phyloP scores from a whole-genome alignment of 2,329 filamentous ascomycete species.

The Alternaria triticimaculans region DNA sequence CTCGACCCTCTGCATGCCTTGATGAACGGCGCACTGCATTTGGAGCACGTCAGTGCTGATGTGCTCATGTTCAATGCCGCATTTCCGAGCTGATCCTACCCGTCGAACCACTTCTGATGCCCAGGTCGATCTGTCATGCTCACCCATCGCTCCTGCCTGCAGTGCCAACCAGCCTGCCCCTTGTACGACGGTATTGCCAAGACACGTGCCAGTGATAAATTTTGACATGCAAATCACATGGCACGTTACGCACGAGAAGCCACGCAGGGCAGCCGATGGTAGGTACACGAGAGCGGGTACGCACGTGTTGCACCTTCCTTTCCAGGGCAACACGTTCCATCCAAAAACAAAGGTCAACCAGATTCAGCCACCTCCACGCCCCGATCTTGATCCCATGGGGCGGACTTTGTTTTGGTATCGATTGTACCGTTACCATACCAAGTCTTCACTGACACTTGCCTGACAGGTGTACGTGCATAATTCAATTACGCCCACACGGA shows the following conservation, averaged over 20 bases:
- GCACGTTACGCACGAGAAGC: not conserved
- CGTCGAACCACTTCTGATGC: not conserved
- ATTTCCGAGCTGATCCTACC: not conserved
- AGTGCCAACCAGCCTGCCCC: not conserved
- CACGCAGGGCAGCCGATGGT: constrained; percentile 1
- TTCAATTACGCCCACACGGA: not conserved
- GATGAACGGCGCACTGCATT: not conserved
- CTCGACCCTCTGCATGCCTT: not conserved
- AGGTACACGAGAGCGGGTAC: constrained; percentile 8
- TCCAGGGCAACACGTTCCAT: not conserved
- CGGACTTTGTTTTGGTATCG: not conserved
- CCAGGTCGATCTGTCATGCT: not conserved
- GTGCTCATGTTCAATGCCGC: not conserved
- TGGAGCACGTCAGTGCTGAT: not conserved
- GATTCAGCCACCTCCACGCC: not conserved
- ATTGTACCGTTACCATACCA: not conserved
- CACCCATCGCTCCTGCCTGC: not conserved
- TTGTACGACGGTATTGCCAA: not conserved
- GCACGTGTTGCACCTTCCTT: constrained; percentile 11
- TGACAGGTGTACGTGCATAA: constrained; percentile 1
- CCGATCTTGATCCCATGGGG: not conserved
- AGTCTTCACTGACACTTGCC: not conserved
- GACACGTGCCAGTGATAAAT: not conserved
- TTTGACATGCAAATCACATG: not conserved
- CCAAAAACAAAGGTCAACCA: not conserved